Evolutionary conservation across 495 filamentous ascomycete genomes (phyloP).

Genomic region (Penicillium argentinense): DNA sequence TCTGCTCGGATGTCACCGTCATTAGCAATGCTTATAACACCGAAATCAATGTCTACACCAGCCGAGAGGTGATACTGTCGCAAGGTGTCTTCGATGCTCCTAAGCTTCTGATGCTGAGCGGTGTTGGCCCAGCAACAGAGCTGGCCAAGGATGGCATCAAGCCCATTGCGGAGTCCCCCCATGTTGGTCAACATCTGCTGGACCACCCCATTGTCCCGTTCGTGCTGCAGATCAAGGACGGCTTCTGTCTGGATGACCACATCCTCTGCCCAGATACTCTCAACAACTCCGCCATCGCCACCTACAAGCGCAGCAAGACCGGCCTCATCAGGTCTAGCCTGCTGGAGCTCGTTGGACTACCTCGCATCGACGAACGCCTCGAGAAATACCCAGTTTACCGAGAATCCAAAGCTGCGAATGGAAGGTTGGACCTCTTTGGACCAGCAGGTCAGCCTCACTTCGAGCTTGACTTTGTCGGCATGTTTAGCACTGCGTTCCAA

Average conservation of each 20-base stretch:
- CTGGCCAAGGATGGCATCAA: constrained; percentile 51
- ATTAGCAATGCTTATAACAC: constrained; percentile 33
- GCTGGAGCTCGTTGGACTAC: constrained; percentile 56
- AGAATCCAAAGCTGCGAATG: constrained; percentile 49
- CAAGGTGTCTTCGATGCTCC: constrained; percentile 47
- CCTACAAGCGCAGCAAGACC: constrained; percentile 48
- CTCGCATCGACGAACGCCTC: constrained; percentile 54
- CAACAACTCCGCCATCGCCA: constrained; percentile 42
- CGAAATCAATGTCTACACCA: constrained; percentile 36
- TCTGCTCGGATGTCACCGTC: constrained; percentile 46
- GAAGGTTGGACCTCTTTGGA: constrained; percentile 56
- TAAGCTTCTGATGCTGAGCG: constrained; percentile 50
- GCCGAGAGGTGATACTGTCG: constrained; percentile 46
- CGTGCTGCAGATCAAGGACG: constrained; percentile 56
- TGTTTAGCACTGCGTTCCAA: constrained; percentile 63
- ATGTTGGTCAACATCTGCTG: constrained; percentile 58
- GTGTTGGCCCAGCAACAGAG: constrained; percentile 42
- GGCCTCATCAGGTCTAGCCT: constrained; percentile 53
- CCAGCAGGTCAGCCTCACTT: constrained; percentile 63
- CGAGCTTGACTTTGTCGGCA: constrained; percentile 63
- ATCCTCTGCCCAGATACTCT: constrained; percentile 50
- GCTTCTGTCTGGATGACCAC: constrained; percentile 52
- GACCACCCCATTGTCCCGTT: constrained; percentile 58
- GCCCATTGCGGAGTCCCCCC: constrained; percentile 42
- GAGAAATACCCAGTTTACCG: constrained; percentile 49